Base-by-base conservation (phyloP, 2,329 filamentous ascomycete species). In the Sclerotiophoma versabilis region DNA sequence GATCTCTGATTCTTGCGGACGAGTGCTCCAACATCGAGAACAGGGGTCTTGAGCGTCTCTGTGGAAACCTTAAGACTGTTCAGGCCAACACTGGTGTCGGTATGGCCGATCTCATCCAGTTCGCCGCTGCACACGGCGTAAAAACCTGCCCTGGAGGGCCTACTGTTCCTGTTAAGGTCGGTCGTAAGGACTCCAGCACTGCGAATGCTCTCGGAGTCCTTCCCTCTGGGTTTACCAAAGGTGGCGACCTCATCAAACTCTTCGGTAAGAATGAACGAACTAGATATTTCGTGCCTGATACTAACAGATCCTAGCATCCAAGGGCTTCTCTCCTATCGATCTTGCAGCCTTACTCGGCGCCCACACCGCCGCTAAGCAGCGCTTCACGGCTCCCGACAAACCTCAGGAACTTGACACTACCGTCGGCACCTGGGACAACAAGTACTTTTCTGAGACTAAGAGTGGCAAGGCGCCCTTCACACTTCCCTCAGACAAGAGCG, bases 11-110 rank as follows among this genome's bases (percentile, higher is more conserved):
- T 42, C 66, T 74, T 14, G 69, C 72, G 17, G 50, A 68, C 17
- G 72, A 75, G 44, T 76, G 76, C 56, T 60, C 64, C 1, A 69
- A 75, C 15, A 9, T 46, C 0, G 72, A 76, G 47, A 77, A 85
- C 64, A 63, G 49, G 2, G 81, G 81, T 0, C 71, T 86, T 1
- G 59, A 73, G 48, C 70, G 69, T 4, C 76, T 82, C 22, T 77
- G 76, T 14, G 59, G 62, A 3, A 74, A 75, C 46, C 72, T 80
- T 1, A 68, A 69, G 30, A 59, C 58, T 4, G 74, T 81, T 55
- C 77, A 76, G 26, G 61, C 62, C 12, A 71, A 77, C 41, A 80
- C 78, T 39, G 64, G 61, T 8, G 72, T 75, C 19, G 70, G 71
- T 4, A 59, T 66, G 14, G 72, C 65, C 19, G 72, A 75, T 42